Base-by-base conservation (phyloP, 768 basidiomycete species). In the Naganishia vaughanmartiniae region DNA sequence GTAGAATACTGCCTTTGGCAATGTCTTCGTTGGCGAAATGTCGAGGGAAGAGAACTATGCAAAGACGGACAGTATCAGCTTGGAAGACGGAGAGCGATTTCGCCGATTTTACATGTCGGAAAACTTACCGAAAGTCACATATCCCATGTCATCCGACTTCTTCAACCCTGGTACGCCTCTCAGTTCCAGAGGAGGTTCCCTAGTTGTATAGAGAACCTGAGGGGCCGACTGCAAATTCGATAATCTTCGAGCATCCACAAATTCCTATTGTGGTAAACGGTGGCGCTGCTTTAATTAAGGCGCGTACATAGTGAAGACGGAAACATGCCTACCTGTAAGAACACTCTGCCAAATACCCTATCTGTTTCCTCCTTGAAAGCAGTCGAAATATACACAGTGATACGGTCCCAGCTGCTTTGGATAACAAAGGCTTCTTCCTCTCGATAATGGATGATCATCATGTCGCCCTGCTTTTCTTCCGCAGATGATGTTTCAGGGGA, bases 381-480 rank as follows among this genome's bases (percentile, higher is more conserved):
- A 24, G 96, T 99, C 4, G 91, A 93, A 83, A 99, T 98, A 78
- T 97, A 91, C 70, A 97, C 92, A 0, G 96, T 98, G 65, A 99
- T 95, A 72, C 96, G 90, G 84, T 99, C 96, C 55, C 88, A 86
- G 51, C 91, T 88, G 2, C 96, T 92, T 77, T 91, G 91, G 51
- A 99, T 86, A 79, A 93, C 98, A 80, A 99, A 94, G 24, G 92
- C 94, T 82, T 99, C 96, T 76, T 97, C 92, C 75, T 93, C 93
- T 56, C 96, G 89, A 82, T 98, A 98, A 80, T 92, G 90, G 68
- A 99, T 86, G 73, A 88, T 85, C 90, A 97, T 96, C 67, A 98
- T 83, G 48, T 95, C 89, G 30, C 91, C 92, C 60, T 87, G 87
- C 15, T 71, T 51, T 42, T 78, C 77, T 28, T 51, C 65, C 4